These are phyloP conservation scores for Aspergillus baeticus DNA, from an alignment of 495 filamentous ascomycete genomes.

Conservation along the genomic window DNA sequence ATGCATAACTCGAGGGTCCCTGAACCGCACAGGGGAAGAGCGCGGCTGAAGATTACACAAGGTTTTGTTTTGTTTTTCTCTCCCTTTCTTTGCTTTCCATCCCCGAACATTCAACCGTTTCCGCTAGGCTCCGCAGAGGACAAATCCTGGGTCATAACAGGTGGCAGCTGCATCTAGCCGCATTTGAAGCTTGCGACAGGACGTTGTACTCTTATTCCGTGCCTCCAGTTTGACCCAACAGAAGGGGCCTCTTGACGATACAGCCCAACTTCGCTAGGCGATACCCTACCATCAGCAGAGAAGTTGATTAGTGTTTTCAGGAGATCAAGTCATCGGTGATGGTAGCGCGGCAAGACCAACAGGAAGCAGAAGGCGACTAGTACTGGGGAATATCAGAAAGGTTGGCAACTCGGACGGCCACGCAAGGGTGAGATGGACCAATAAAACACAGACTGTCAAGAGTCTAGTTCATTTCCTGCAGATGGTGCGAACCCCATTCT, in stretches of 20 bases:
- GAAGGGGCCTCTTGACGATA: too few relatives aligned
- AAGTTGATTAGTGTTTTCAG: neutral
- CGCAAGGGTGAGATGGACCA: conserved; percentile 20
- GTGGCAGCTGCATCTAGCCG: conserved; percentile 27
- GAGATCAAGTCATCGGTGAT: neutral
- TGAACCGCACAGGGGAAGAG: conserved; percentile 16
- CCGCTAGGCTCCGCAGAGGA: neutral
- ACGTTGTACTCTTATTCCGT: neutral
- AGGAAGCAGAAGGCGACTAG: neutral
- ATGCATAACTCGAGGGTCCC: conserved; percentile 18
- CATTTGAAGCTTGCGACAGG: conserved; percentile 13
- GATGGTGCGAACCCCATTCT: conserved; percentile 6
- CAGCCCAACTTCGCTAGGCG: too few relatives aligned
- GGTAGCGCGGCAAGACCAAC: conserved; percentile 10
- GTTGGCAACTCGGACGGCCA: conserved; percentile 11
- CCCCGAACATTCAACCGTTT: neutral
- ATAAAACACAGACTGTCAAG: conserved; percentile 13
- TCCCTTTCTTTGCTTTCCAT: neutral
- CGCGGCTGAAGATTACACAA: conserved; percentile 22
- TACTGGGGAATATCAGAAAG: neutral
- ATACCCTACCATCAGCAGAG: neutral
- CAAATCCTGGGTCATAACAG: conserved; percentile 22
- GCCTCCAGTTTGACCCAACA: neutral
- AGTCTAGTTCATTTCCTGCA: conserved; percentile 15
- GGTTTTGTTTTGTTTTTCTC: neutral